A percentile compares a stretch with the other conserved stretches of the same genome.
These are phyloP conservation scores for Clonostachys chloroleuca DNA, from an alignment of 2,329 filamentous ascomycete species.

Conservation along the genomic window DNA sequence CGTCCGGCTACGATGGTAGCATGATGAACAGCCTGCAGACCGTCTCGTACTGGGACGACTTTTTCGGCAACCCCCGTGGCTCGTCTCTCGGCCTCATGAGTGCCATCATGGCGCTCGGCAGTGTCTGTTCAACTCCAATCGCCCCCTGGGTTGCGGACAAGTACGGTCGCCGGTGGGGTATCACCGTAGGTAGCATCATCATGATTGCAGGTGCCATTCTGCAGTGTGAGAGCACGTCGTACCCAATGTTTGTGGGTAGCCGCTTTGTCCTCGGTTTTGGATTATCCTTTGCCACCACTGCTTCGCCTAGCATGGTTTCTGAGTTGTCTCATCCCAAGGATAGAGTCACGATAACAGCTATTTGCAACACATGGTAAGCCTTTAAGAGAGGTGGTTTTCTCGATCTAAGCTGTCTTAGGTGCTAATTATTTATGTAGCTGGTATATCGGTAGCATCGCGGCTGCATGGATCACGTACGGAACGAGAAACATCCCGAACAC, in stretches of 20 bases:
- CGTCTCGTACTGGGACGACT: conserved; percentile 33
- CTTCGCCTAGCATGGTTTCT: conserved; percentile 43
- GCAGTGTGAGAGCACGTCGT: conserved; percentile 18
- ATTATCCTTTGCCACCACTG: conserved; percentile 44
- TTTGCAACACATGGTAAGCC: conserved; percentile 39
- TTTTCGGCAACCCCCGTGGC: conserved; percentile 24
- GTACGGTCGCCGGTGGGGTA: conserved; percentile 20
- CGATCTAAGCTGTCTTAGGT: neutral
- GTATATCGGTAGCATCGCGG: conserved; percentile 37
- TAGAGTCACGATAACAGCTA: conserved; percentile 43
- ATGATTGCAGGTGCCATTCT: conserved; percentile 22
- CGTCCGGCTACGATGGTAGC: conserved; percentile 42
- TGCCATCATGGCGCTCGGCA: conserved; percentile 43
- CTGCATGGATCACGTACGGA: conserved; percentile 37
- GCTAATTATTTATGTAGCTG: conserved; percentile 21
- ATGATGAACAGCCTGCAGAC: conserved; percentile 46
- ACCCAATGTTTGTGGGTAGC: conserved; percentile 48
- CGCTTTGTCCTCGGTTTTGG: conserved; percentile 51
- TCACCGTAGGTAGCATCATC: conserved; percentile 20
- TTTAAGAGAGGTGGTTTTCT: neutral
- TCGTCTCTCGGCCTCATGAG: conserved; percentile 21
- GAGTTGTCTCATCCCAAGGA: conserved; percentile 50
- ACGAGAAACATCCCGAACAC: conserved; percentile 31
- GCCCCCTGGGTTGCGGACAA: conserved; percentile 21
- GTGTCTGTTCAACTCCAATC: conserved; percentile 25